Percentiles rank a stretch among this genome's conserved stretches.
These are phyloP conservation scores for Fusarium nisikadoi DNA, from an alignment of 2,329 filamentous ascomycete genomes.

Conservation along the genomic window DNA sequence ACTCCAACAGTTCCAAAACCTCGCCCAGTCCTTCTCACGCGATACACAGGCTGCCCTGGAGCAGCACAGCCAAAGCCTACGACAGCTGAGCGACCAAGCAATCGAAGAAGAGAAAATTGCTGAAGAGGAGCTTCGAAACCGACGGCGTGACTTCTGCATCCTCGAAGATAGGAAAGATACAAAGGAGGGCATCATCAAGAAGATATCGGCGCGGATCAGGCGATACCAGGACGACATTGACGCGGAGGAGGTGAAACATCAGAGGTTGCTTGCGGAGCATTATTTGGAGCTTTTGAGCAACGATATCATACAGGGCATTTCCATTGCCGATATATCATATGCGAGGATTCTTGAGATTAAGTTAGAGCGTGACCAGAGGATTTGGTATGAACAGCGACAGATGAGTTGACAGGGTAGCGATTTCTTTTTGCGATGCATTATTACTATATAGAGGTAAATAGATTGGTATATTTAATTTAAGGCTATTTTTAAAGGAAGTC, in stretches of 20 bases:
- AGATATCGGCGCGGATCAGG: not conserved
- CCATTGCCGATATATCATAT: constrained; percentile 1
- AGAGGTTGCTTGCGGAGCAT: constrained; percentile 5
- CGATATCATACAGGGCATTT: not conserved
- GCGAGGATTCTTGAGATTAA: constrained; percentile 2
- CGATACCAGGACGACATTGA: constrained; percentile 5
- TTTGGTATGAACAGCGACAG: not conserved
- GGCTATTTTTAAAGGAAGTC: not conserved
- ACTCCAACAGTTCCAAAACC: not conserved
- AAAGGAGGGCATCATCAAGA: not conserved
- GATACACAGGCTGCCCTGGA: constrained; percentile 1
- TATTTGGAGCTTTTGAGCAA: constrained; percentile 6
- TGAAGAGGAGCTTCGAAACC: not conserved
- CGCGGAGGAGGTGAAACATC: constrained; percentile 1
- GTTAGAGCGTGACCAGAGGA: not conserved
- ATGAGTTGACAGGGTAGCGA: not conserved
- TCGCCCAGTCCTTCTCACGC: not conserved
- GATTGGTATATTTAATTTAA: not conserved
- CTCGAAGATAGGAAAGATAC: not conserved
- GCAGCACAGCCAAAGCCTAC: not conserved
- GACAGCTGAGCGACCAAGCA: not conserved
- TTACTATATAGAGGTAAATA: not conserved
- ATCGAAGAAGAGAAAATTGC: not conserved
- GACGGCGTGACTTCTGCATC: not conserved
- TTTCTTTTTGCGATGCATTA: not conserved